Evolutionary conservation across 371 early-diverging fungal species (phyloP), one percentile per base, ranked within the genome.

Genomic region (Mucor irregularis): DNA sequence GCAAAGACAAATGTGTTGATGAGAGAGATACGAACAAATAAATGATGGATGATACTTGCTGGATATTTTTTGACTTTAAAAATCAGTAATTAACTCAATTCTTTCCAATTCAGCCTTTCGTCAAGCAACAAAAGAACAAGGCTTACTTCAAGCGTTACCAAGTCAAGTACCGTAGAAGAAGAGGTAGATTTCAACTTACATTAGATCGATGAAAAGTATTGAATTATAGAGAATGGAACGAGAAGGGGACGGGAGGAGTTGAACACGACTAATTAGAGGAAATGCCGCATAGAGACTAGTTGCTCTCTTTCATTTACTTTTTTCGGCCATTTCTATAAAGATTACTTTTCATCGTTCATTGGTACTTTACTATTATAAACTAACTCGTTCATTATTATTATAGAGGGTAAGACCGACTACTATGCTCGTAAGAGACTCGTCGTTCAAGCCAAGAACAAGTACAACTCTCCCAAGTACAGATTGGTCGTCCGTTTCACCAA

Each of bases 351-450:
- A n/a, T n/a, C n/a, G n/a, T 21, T 39, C 1, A 2, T 19, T 3
- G 5, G 21, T n/a, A 8, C 21, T 10, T 21, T 17, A 17, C 21
- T 21, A 39, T 21, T 39, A 39, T n/a, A 22, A 1, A 19, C 17
- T 42, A 42, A 24, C 13, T n/a, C n/a, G n/a, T n/a, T n/a, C n/a
- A n/a, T n/a, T n/a, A n/a, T 24, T 42, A 28, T 14, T 10, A 37
- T 68, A 98, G 64, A 99, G 94, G 99, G 99, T 56, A 99, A 99
- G 92, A 99, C 99, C 71, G 99, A 99, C 88, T 99, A 99, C 98
- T 97, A 96, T 79, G 99, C 99, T 71, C 92, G 99, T 77, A 97
- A 94, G 90, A 93, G 97, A 75, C 84, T 99, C 59, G 91, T 99
- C 35, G 88, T 91, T 78, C 99, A 99, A 88, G 99, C 98, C 82